Percentiles rank a stretch among this genome's conserved stretches.
Conservation (phyloP, 306 rosid species). For the Oxytropis ochrocephala region DNA sequence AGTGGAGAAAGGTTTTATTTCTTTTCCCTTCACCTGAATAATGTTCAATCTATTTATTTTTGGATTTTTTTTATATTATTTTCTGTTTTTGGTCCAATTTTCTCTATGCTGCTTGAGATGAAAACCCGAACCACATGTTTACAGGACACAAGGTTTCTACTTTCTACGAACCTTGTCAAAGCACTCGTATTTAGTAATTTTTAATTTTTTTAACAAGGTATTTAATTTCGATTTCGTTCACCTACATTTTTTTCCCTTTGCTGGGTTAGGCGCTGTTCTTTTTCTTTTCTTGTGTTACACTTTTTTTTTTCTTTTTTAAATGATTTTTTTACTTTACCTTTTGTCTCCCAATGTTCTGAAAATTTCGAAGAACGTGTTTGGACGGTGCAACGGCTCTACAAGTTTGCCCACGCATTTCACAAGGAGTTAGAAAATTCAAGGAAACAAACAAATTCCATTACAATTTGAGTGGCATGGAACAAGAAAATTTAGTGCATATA, state of each 20-base stretch:
- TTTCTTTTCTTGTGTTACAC: neutral
- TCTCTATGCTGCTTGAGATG: too few relatives aligned
- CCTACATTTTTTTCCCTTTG: neutral
- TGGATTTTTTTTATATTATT: too few relatives aligned
- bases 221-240: too few relatives aligned
- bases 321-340: neutral
- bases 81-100: neutral
- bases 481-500: neutral
- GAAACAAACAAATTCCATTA: conserved; percentile 10
- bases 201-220: too few relatives aligned
- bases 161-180: too few relatives aligned
- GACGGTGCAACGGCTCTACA: conserved; percentile 18
- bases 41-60: too few relatives aligned
- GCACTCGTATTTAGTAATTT: too few relatives aligned
- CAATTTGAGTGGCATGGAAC: neutral
- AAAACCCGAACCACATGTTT: too few relatives aligned
- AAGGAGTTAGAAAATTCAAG: neutral
- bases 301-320: too few relatives aligned
- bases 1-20: too few relatives aligned
- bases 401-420: conserved; percentile 11
- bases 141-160: too few relatives aligned
- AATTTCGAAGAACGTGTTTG: conserved; percentile 10
- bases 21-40: too few relatives aligned
- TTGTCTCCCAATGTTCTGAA: neutral
- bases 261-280: neutral